Evolutionary conservation across 2,329 filamentous ascomycete genomes (phyloP).

Genomic region (Diaporthe helianthi): DNA sequence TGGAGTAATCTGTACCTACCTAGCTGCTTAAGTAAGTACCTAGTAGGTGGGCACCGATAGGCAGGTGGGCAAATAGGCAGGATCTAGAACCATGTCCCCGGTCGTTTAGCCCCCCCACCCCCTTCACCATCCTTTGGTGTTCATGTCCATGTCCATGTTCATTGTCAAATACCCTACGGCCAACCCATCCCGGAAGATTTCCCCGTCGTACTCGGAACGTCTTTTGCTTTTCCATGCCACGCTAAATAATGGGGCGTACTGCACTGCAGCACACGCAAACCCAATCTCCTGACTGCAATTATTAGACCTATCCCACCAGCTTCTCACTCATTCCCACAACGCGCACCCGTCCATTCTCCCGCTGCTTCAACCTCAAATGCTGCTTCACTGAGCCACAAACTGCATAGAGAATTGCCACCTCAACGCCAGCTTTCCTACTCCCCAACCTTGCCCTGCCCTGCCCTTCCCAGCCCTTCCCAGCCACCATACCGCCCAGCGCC

Average conservation of each 20-base stretch:
- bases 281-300: constrained; percentile 6
- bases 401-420: background rate
- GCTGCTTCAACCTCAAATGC: background rate
- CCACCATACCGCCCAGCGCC: background rate
- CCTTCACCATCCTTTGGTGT: background rate
- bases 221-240: constrained; percentile 7
- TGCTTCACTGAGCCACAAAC: background rate
- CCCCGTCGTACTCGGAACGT: background rate
- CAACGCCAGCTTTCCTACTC: background rate
- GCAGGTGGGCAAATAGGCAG: no score
- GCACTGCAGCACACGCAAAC: background rate
- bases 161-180: no score
- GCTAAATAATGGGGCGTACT: background rate
- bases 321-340: background rate
- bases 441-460: background rate
- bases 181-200: background rate
- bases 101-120: background rate
- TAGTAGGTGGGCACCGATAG: no score
- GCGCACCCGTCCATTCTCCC: background rate
- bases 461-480: background rate
- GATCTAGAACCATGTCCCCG: constrained; percentile 7
- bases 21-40: no score
- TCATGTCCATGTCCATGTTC: background rate
- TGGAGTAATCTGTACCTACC: background rate
- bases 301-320: background rate